Base-by-base conservation (phyloP, 371 early-diverging fungal genomes). In the Apophysomyces elegans region DNA sequence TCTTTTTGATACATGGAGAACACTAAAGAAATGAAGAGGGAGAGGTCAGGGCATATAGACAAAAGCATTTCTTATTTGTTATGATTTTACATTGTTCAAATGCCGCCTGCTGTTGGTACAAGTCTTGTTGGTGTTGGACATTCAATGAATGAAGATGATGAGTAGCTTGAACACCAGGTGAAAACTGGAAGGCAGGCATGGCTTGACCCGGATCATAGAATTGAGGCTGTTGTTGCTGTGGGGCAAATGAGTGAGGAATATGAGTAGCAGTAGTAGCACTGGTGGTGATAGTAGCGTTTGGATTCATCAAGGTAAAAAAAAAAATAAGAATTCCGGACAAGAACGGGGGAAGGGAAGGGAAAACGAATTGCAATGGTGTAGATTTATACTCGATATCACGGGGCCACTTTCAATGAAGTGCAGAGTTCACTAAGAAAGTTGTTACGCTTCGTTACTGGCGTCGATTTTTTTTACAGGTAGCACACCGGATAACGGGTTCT, bases 1-100 rank as follows among this genome's bases (percentile, higher is more conserved):
- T 56, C 37, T 18, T 35, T 56, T 56, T 35, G 57, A 56, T 56
- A 35, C 57, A 56, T 35, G 57, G 57, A 12, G 14, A 59, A 36
- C 35, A 59, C 37, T 38, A 59, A 36, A 59, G 38, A 13, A 59
- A 37, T 11, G 13, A 37, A 37, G 7, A 36, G 13, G 36, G n/a
- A 5, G n/a, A 26, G 6, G 6, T 32, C n/a, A 58, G 58, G 36
- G 58, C 14, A 58, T 37, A 8, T 37, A 58, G 36, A 38, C 35
- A 8, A 26, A 26, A 58, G 14, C 14, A 43, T 4, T 54, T 58
- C 16, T 37, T 36, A 1, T 36, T 12, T 58, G 9, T 36, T 36
- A 35, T 37, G 18, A 26, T 58, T 58, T 12, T 45, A 50, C 54
- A 50, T 50, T 50, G 54, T 21, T 50, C 54, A 50, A 50, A 50